A percentile compares a stretch with the other conserved stretches of the same genome.
These are phyloP conservation scores for Singerocomus inundabilis DNA, from an alignment of 1,284 basidiomycete species.

Conservation along the genomic window DNA sequence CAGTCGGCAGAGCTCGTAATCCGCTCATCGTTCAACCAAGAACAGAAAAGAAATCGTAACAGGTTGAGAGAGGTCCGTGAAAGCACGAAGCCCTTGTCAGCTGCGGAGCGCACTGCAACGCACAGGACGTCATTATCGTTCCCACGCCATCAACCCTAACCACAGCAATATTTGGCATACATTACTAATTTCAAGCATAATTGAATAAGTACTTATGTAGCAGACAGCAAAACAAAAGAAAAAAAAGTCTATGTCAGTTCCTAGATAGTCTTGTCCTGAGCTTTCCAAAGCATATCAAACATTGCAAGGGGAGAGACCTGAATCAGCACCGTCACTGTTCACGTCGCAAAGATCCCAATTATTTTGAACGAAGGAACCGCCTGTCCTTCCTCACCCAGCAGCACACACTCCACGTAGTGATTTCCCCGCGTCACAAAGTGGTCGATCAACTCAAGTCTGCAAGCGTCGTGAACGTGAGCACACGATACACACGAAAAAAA, in stretches of 20 bases:
- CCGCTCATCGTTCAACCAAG: conserved; percentile 14
- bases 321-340: conserved; percentile 6
- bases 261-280: too few relatives aligned
- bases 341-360: conserved; percentile 79
- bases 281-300: neutral
- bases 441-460: conserved; percentile 79
- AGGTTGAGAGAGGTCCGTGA: conserved; percentile 2
- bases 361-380: conserved; percentile 78
- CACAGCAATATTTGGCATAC: too few relatives aligned
- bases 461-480: conserved; percentile 7
- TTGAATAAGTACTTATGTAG: too few relatives aligned
- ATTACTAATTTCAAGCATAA: too few relatives aligned
- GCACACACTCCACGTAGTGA: conserved; percentile 83
- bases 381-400: conserved; percentile 79
- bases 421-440: conserved; percentile 70
- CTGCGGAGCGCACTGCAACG: neutral
- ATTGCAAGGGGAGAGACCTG: neutral
- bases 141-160: conserved; percentile 21
- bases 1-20: conserved; percentile 12
- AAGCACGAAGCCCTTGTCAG: neutral
- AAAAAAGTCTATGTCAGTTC: too few relatives aligned
- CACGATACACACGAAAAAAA: neutral
- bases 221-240: too few relatives aligned
- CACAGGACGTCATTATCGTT: conserved; percentile 23
- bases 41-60: neutral